phyloP scores from a whole-genome alignment of 352 stramenopile genomes.

The Phytophthora citrophthora region DNA sequence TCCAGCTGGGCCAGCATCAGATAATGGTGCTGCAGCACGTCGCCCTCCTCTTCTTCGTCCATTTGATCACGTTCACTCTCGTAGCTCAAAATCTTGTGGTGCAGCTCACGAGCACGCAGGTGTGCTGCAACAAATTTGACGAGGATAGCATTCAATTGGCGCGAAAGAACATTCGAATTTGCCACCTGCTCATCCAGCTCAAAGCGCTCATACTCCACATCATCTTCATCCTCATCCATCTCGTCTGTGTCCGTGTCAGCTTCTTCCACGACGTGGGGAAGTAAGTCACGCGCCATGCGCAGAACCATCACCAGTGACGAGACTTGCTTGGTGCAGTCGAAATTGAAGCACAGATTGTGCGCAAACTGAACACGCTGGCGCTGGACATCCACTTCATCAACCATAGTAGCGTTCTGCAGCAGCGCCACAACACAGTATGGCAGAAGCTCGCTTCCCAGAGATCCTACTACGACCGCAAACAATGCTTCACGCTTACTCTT shows the following conservation, averaged over 20 bases:
- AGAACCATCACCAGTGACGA: slow-evolving; percentile 64
- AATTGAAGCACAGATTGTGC: slow-evolving; percentile 66
- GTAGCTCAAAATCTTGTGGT: slow-evolving; percentile 74
- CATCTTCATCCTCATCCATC: slow-evolving; percentile 72
- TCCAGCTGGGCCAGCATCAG: slow-evolving; percentile 80
- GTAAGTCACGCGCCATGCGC: slow-evolving; percentile 63
- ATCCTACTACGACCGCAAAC: slow-evolving; percentile 69
- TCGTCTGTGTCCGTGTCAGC: slow-evolving; percentile 77
- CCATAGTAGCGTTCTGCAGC: slow-evolving; percentile 44
- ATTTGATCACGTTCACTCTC: slow-evolving; percentile 44
- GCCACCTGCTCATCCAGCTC: slow-evolving; percentile 42
- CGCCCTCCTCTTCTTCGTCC: slow-evolving; percentile 47
- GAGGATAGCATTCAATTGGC: slow-evolving; percentile 67
- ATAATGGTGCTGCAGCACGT: slow-evolving; percentile 79
- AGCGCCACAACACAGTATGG: slow-evolving; percentile 66
- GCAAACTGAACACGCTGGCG: slow-evolving; percentile 63
- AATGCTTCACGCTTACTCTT: slow-evolving; percentile 58
- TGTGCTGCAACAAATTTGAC: slow-evolving; percentile 76
- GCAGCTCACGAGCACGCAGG: slow-evolving; percentile 67
- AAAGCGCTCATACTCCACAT: slow-evolving; percentile 59
- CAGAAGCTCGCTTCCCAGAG: slow-evolving; percentile 57
- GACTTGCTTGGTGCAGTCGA: slow-evolving; percentile 66
- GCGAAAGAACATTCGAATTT: slow-evolving; percentile 46
- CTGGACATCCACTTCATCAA: slow-evolving; percentile 45
- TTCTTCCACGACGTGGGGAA: slow-evolving; percentile 73